A percentile compares a stretch with the other conserved stretches of the same genome.
Conservation (phyloP, 192 early-diverging fungal species). For the Chytriomyces confervae region DNA sequence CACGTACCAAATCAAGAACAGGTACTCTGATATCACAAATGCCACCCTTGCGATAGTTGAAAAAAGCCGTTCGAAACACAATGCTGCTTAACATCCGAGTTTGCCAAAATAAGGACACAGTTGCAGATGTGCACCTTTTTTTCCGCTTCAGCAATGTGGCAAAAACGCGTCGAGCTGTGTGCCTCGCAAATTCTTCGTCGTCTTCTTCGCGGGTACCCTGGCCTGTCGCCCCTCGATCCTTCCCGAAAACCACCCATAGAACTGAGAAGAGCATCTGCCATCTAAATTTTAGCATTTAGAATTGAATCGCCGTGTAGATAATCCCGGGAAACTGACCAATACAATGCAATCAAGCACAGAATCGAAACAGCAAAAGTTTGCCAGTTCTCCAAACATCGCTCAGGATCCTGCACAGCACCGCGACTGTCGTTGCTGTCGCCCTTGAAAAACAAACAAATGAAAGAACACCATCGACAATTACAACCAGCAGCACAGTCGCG, state of each 20-base stretch:
- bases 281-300: no score
- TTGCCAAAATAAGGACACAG: slow-evolving; percentile 21
- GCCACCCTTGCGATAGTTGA: not conserved
- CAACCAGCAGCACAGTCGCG: not conserved
- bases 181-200: not conserved
- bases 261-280: no score
- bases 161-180: slow-evolving; percentile 2
- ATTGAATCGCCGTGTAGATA: not conserved
- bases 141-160: not conserved
- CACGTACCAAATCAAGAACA: slow-evolving; percentile 19
- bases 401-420: not conserved
- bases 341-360: not conserved
- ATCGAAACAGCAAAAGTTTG: not conserved
- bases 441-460: not conserved
- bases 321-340: not conserved
- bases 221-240: not conserved
- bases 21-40: not conserved
- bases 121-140: not conserved
- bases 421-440: not conserved
- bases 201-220: not conserved
- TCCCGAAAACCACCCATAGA: no score
- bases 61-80: not conserved
- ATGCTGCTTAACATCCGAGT: not conserved
- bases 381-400: not conserved
- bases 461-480: not conserved